phyloP scores from a whole-genome alignment of 441 rosid species.

The Geranium incanum region DNA sequence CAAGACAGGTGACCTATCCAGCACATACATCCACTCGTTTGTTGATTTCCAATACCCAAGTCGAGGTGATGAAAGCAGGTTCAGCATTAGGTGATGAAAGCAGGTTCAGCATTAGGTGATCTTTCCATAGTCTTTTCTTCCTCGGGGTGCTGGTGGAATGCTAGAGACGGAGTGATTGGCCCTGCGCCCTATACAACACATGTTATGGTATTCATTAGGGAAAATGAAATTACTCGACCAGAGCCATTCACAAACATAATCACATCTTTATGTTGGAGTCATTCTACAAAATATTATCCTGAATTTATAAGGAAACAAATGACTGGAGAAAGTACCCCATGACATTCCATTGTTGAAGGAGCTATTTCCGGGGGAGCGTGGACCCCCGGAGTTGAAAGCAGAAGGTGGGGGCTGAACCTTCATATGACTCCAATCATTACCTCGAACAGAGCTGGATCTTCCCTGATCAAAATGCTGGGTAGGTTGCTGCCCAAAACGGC shows the following conservation, averaged over 20 bases:
- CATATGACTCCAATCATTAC: constrained; percentile 64
- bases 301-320: background rate
- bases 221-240: constrained; percentile 15
- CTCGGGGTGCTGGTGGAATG: constrained; percentile 73
- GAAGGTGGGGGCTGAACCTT: constrained; percentile 65
- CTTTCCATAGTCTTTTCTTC: constrained; percentile 88
- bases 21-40: constrained; percentile 43
- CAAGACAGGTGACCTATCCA: constrained; percentile 37
- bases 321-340: constrained; percentile 62
- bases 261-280: no score
- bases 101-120: constrained; percentile 44
- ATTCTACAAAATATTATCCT: background rate
- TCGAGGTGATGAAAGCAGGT: constrained; percentile 31
- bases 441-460: constrained; percentile 44
- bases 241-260: background rate
- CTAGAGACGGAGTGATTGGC: constrained; percentile 57
- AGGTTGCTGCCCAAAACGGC: constrained; percentile 89
- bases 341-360: constrained; percentile 58
- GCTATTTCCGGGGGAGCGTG: constrained; percentile 75
- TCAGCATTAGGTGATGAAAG: constrained; percentile 44
- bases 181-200: constrained; percentile 65
- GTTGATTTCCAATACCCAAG: constrained; percentile 46
- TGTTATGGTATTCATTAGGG: constrained; percentile 18
- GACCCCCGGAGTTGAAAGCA: constrained; percentile 51
- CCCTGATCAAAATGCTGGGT: constrained; percentile 48